Evolutionary conservation across 805 yeast genomes (phyloP).

Genomic region (Kuraishia capsulata): DNA sequence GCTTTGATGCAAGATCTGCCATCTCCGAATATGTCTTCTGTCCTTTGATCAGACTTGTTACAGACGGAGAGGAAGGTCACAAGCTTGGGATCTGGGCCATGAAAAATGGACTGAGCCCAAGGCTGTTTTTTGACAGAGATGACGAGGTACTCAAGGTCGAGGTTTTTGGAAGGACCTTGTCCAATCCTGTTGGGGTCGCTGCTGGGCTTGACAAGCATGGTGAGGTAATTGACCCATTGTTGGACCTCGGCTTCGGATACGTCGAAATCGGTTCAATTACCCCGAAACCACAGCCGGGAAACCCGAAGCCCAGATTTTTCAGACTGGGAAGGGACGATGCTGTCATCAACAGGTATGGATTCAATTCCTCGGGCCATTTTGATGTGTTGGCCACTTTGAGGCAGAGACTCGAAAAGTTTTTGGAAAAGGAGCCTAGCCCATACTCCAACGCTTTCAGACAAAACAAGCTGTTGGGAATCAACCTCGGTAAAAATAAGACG

Average conservation of each 20-base stretch:
- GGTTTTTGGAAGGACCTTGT: conserved; percentile 56
- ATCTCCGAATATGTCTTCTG: conserved; percentile 74
- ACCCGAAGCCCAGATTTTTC: conserved; percentile 88
- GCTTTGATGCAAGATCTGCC: conserved; percentile 74
- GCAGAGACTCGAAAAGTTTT: conserved; percentile 44
- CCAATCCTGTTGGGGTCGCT: conserved; percentile 84
- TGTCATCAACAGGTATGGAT: conserved; percentile 90
- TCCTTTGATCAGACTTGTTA: conserved; percentile 59
- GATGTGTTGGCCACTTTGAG: conserved; percentile 61
- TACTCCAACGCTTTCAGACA: conserved; percentile 44
- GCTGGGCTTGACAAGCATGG: conserved; percentile 96
- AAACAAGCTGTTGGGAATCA: conserved; percentile 66
- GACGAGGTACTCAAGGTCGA: conserved; percentile 45
- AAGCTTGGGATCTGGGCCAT: conserved; percentile 59
- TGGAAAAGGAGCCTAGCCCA: conserved; percentile 11
- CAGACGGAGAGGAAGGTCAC: conserved; percentile 87
- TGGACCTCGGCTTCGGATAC: conserved; percentile 73
- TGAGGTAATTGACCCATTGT: conserved; percentile 78
- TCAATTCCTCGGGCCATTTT: conserved; percentile 85
- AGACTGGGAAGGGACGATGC: conserved; percentile 80
- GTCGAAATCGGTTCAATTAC: conserved; percentile 93
- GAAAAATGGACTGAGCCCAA: conserved; percentile 63
- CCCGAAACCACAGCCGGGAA: conserved; percentile 89
- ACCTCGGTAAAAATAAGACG: conserved; percentile 84
- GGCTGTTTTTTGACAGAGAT: conserved; percentile 42